A percentile compares a stretch with the other conserved stretches of the same genome.
Evolutionary conservation across 139 green algal genomes (phyloP).

Genomic region (Haematococcus sp.): DNA sequence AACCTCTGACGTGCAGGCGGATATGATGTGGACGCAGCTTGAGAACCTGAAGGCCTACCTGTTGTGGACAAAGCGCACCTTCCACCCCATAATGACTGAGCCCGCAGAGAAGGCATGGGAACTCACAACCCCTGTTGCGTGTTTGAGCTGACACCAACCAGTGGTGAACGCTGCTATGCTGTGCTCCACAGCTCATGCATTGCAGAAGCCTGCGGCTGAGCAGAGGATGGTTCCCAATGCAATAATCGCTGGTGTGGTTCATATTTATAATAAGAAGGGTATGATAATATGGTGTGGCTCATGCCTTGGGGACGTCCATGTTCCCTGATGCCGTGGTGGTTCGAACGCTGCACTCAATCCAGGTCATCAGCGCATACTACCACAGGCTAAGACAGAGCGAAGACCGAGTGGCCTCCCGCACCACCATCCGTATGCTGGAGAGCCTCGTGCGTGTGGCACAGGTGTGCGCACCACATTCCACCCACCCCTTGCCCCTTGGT

Average conservation of each 20-base stretch:
- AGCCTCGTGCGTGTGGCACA: constrained; percentile 81
- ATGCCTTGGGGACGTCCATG: background rate
- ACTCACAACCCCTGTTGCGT: too few species aligned
- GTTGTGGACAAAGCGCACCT: constrained; percentile 51
- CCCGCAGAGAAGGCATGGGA: constrained; percentile 42
- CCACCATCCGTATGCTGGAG: constrained; percentile 86
- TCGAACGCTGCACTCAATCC: too few species aligned
- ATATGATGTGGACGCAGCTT: constrained; percentile 6
- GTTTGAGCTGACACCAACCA: too few species aligned
- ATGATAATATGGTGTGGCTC: too few species aligned
- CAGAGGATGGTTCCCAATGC: background rate
- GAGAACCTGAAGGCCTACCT: constrained; percentile 75
- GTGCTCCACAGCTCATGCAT: background rate
- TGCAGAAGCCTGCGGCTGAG: background rate
- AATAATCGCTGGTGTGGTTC: background rate
- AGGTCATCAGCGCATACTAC: constrained; percentile 77
- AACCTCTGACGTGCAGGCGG: too few species aligned
- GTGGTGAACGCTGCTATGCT: too few species aligned
- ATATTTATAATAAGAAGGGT: background rate
- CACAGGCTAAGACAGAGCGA: constrained; percentile 43
- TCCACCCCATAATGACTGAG: constrained; percentile 45
- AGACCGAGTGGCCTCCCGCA: constrained; percentile 33
- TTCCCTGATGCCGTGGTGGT: background rate
- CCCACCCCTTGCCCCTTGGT: background rate
- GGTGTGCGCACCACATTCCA: constrained; percentile 19